Evolutionary conservation across 2,329 filamentous ascomycete genomes (phyloP).

Genomic region (Sarocladium brachiariae): DNA sequence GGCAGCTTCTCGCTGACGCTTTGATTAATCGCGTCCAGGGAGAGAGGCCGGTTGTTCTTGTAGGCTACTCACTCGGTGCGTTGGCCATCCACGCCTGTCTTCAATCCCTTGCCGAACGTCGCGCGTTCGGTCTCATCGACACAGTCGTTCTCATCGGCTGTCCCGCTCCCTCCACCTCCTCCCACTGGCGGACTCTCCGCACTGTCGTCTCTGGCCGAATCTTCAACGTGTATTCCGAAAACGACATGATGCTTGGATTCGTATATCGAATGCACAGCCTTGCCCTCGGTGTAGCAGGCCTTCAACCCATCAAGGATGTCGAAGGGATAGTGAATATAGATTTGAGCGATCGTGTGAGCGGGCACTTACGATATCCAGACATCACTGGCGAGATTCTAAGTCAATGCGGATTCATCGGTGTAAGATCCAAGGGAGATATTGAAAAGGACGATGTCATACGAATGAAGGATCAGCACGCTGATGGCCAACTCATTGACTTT

Average conservation of each 20-base stretch:
- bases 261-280: constrained; percentile 80
- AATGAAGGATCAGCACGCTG: constrained; percentile 31
- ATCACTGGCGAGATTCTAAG: constrained; percentile 45
- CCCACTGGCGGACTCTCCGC: constrained; percentile 70
- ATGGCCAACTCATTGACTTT: constrained; percentile 25
- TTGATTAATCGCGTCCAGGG: constrained; percentile 77
- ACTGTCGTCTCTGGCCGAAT: constrained; percentile 74
- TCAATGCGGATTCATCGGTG: constrained; percentile 43
- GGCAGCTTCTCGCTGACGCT: constrained; percentile 72
- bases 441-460: constrained; percentile 46
- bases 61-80: constrained; percentile 78
- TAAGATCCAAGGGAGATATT: constrained; percentile 38
- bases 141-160: constrained; percentile 77
- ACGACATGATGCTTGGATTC: constrained; percentile 82
- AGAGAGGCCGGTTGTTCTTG: constrained; percentile 70
- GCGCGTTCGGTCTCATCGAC: constrained; percentile 78
- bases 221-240: constrained; percentile 82
- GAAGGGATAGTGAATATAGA: constrained; percentile 55
- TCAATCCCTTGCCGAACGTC: constrained; percentile 65
- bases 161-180: constrained; percentile 64
- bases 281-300: constrained; percentile 74
- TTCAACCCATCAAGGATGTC: constrained; percentile 65
- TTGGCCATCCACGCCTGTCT: constrained; percentile 79
- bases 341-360: constrained; percentile 44
- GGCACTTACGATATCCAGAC: constrained; percentile 45